A percentile compares a stretch with the other conserved stretches of the same genome.
These are phyloP conservation scores for Platanus orientalis DNA, from an alignment of 164 flowering plant species.

Conservation along the genomic window DNA sequence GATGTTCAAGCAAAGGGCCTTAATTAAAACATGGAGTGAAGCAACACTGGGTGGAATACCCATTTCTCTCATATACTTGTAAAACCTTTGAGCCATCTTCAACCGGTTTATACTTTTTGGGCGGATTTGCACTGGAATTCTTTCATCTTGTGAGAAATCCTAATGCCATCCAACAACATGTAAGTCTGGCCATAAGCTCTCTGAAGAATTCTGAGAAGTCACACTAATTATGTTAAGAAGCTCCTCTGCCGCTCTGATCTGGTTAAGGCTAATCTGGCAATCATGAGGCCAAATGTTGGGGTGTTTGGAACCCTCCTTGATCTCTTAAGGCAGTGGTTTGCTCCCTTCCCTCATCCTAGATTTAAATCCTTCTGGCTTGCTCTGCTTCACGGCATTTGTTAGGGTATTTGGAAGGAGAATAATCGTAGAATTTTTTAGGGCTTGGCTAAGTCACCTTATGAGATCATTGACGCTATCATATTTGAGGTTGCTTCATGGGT, in stretches of 20 bases:
- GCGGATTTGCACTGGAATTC: conserved; percentile 55
- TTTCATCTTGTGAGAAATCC: conserved; percentile 64
- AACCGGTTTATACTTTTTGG: conserved; percentile 55
- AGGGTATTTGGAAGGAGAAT: no score
- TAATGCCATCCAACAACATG: conserved; percentile 62
- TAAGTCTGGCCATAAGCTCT: conserved; percentile 79
- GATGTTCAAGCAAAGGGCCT: conserved; percentile 71
- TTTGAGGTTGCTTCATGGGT: no score
- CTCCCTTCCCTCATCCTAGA: no score
- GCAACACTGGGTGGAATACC: conserved; percentile 54
- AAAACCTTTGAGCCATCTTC: conserved; percentile 64
- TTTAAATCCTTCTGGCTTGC: no score
- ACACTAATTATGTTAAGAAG: conserved; percentile 63
- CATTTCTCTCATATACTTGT: conserved; percentile 56
- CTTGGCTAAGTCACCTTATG: no score
- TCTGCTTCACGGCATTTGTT: no score
- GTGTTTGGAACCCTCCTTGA: no score
- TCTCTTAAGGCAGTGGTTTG: no score
- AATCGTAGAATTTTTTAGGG: no score
- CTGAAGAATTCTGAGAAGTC: conserved; percentile 47
- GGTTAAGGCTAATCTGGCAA: conserved; percentile 58
- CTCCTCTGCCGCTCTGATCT: conserved; percentile 60
- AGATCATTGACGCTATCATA: no score
- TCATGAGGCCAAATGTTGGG: conserved; percentile 66
- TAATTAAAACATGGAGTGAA: conserved; percentile 71